phyloP scores from a whole-genome alignment of 2,329 filamentous ascomycete species.

The Thermoascus crustaceus region DNA sequence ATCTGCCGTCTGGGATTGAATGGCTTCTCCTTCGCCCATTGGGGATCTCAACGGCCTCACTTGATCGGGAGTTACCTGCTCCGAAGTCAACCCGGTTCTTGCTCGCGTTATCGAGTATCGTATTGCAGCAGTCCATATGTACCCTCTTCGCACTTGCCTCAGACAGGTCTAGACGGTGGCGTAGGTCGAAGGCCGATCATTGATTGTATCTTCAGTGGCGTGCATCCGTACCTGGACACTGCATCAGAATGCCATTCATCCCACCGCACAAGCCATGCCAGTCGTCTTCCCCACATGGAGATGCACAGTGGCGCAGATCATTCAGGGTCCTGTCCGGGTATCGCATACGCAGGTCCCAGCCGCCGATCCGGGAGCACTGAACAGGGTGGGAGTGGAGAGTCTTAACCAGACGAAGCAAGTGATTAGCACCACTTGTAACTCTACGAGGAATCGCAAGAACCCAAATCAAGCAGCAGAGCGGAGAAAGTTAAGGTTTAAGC shows the following conservation, averaged over 20 bases:
- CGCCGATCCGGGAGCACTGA: conserved; percentile 8
- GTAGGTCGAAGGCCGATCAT: conserved; percentile 8
- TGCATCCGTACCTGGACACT: conserved; percentile 11
- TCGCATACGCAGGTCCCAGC: conserved; percentile 11
- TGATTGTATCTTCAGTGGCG: conserved; percentile 9
- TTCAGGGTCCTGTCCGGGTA: conserved; percentile 11
- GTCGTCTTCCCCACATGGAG: conserved; percentile 9
- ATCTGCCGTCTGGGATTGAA: not conserved
- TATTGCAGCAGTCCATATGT: too few relatives aligned
- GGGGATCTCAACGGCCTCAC: not conserved
- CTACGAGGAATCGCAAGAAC: conserved; percentile 5
- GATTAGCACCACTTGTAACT: conserved; percentile 1
- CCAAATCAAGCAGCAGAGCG: conserved; percentile 6
- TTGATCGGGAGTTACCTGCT: too few relatives aligned
- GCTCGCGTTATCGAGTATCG: too few relatives aligned
- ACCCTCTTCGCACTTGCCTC: not conserved
- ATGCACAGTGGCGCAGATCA: conserved; percentile 15
- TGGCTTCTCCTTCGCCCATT: not conserved
- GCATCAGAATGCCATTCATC: conserved; percentile 9
- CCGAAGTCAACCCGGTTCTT: too few relatives aligned
- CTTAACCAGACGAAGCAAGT: not conserved
- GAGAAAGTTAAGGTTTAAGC: conserved; percentile 4
- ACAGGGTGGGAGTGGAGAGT: not conserved
- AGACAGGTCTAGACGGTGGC: conserved; percentile 10
- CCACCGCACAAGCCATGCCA: conserved; percentile 7